These are phyloP conservation scores for Russula virescens DNA, from an alignment of 768 basidiomycete species.

Conservation along the genomic window DNA sequence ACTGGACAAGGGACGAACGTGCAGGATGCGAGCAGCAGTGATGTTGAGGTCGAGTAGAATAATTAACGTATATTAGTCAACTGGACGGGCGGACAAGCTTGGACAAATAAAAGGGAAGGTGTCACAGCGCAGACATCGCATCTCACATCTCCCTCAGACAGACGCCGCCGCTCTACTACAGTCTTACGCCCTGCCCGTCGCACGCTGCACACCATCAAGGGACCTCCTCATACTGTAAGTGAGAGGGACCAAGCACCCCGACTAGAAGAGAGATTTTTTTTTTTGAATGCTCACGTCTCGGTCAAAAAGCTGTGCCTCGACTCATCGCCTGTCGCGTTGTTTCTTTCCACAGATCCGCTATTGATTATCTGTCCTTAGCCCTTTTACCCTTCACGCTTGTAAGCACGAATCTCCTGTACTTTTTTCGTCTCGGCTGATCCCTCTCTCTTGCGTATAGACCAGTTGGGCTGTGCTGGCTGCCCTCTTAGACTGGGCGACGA, in stretches of 20 bases:
- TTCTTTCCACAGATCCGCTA: not conserved
- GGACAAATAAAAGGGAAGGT: constrained; percentile 18
- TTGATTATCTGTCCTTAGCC: not conserved
- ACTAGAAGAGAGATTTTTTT: too few species aligned
- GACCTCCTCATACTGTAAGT: too few species aligned
- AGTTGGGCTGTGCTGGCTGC: not conserved
- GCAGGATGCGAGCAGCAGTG: not conserved
- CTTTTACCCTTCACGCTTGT: not conserved
- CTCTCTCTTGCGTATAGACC: not conserved
- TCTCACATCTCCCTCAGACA: too few species aligned
- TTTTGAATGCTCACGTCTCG: too few species aligned
- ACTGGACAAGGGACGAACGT: not conserved
- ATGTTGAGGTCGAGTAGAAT: constrained; percentile 5
- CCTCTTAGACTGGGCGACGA: not conserved
- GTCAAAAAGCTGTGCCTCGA: too few species aligned
- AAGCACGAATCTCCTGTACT: not conserved
- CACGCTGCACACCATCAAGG: too few species aligned
- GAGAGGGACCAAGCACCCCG: too few species aligned
- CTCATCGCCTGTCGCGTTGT: too few species aligned
- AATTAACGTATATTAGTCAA: not conserved
- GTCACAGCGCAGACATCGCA: too few species aligned
- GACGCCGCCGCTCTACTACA: too few species aligned
- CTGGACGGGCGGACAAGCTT: constrained; percentile 2
- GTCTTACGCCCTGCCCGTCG: too few species aligned
- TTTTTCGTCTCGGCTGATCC: not conserved